Base-by-base conservation (phyloP, 352 stramenopile species). In the Pythium insidiosum region DNA sequence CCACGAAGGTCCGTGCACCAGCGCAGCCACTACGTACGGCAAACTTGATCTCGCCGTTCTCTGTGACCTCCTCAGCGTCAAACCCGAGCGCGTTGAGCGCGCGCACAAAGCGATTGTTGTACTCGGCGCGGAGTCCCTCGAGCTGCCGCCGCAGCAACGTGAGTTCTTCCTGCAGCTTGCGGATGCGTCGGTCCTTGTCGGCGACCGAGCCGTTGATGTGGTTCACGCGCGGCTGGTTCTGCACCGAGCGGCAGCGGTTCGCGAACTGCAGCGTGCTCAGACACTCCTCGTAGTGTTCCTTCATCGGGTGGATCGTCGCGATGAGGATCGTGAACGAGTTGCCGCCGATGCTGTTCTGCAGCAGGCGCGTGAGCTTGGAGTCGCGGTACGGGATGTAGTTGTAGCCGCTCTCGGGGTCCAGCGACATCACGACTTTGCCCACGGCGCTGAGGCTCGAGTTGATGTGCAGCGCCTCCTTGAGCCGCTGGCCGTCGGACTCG, bases 211-310 rank as follows among this genome's bases (percentile, higher is more conserved):
- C 71, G 29, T 81, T 93, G 49, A 93, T 93, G 38, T 93, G 77
- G 45, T 93, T 93, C 28, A 90, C 77, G 1, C 77, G 70, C 2
- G 80, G 80, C 65, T 95, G 77, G 44, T 96, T 96, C 34, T 94
- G 77, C 26, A 95, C 87, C 1, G 82, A 94, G 51, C 87, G 79
- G 47, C 83, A 95, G 20, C 84, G 75, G 39, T 96, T 95, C 4
- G 87, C 87, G 53, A 96, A 95, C 54, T 96, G 84, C 2, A 95
- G 63, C 5, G 87, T 95, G 34, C 78, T 85, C 4, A 96, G 66
- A 52, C 84, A 95, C 37, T 95, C 84, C 54, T 95, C 84, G 34
- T 94, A 94, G 57, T 95, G 83, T 38, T 90, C 74, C 38, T 73
- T 88, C 75, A 87, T 88, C 23, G 84, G 84, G 25, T 94, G 78